phyloP scores from a whole-genome alignment of 768 basidiomycete species.

The Boletus reticuloceps region DNA sequence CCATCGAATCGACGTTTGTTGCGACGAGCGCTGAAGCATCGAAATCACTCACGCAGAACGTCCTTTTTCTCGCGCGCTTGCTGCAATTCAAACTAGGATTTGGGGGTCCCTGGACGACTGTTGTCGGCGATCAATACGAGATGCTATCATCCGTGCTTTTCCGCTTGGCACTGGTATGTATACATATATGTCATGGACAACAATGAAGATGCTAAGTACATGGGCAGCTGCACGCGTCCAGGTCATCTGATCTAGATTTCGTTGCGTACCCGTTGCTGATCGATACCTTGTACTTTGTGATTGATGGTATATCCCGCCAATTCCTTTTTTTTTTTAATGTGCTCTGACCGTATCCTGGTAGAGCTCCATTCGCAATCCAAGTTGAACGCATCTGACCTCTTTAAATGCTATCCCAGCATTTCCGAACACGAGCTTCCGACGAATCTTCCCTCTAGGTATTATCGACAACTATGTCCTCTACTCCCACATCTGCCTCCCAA shows the following conservation, averaged over 20 bases:
- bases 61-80: conserved; percentile 61
- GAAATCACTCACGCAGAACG: conserved; percentile 36
- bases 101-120: conserved; percentile 52
- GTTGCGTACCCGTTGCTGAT: conserved; percentile 63
- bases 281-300: conserved; percentile 70
- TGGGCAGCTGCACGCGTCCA: conserved; percentile 52
- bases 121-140: conserved; percentile 45
- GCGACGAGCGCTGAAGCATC: conserved; percentile 17
- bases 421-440: conserved; percentile 50
- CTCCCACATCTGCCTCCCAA: conserved; percentile 54
- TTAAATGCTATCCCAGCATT: conserved; percentile 58
- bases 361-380: conserved; percentile 64
- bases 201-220: neutral
- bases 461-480: conserved; percentile 54
- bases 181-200: neutral
- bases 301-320: conserved; percentile 55
- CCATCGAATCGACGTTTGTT: conserved; percentile 37
- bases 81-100: conserved; percentile 75
- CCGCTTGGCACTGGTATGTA: conserved; percentile 48
- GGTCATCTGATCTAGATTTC: conserved; percentile 47
- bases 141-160: conserved; percentile 45
- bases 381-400: conserved; percentile 52
- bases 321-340: no score
- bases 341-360: conserved; percentile 25
- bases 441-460: conserved; percentile 54